These are phyloP conservation scores for Neoascochyta sp. DNA, from an alignment of 2,329 filamentous ascomycete species.

Conservation along the genomic window DNA sequence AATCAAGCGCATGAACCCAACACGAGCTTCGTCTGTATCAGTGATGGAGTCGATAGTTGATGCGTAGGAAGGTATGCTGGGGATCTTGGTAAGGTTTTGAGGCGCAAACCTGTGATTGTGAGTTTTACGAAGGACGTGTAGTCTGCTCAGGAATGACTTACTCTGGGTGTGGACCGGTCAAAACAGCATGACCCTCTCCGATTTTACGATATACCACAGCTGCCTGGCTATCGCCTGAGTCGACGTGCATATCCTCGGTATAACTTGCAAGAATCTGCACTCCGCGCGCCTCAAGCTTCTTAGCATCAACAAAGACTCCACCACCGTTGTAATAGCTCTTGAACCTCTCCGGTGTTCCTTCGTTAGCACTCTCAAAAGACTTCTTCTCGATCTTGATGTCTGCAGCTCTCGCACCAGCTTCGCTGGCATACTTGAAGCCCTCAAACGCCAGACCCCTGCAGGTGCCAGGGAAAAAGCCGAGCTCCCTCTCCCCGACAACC, in stretches of 20 bases:
- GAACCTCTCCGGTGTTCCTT: conserved; percentile 59
- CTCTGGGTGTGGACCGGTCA: conserved; percentile 93
- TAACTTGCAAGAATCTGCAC: conserved; percentile 83
- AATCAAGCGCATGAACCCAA: conserved; percentile 74
- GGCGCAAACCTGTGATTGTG: conserved; percentile 78
- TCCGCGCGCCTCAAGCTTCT: conserved; percentile 57
- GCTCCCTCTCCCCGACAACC: conserved; percentile 78
- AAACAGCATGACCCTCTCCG: conserved; percentile 71
- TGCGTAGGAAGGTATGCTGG: conserved; percentile 65
- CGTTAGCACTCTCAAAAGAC: conserved; percentile 49
- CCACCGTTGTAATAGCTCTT: conserved; percentile 90
- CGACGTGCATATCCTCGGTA: conserved; percentile 68
- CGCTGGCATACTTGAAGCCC: conserved; percentile 87
- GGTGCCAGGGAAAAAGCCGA: conserved; percentile 81
- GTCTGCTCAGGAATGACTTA: conserved; percentile 54
- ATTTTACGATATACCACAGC: conserved; percentile 81
- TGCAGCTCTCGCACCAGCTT: conserved; percentile 74
- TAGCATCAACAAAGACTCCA: conserved; percentile 82
- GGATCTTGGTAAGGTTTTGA: conserved; percentile 67
- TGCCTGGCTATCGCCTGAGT: conserved; percentile 68
- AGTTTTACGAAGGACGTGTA: too few species aligned
- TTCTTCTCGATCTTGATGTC: conserved; percentile 62
- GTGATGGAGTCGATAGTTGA: conserved; percentile 65
- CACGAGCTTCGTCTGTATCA: conserved; percentile 65
- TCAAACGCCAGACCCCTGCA: conserved; percentile 83